Percentiles rank a stretch among this genome's conserved stretches.
Evolutionary conservation across 208 protist genomes (phyloP).

Genomic region (Trypanosomatidae sp.): DNA sequence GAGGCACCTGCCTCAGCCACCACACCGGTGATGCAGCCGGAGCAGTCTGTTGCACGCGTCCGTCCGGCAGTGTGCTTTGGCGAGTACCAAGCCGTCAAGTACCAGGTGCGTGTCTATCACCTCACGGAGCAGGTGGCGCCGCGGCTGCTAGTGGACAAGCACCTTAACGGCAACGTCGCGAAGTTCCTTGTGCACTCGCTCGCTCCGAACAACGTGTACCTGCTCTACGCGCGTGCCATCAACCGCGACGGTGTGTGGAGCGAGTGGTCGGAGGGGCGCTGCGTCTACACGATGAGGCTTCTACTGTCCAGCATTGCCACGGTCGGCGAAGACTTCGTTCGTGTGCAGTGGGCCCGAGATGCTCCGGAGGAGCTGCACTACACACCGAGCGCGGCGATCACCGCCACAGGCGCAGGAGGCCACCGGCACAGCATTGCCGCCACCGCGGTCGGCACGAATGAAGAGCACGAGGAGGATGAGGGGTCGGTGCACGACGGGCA

Average conservation of each 20-base stretch:
- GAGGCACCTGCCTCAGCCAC: not conserved
- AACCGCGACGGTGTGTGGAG: slow-evolving; percentile 81
- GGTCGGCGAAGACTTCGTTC: slow-evolving; percentile 88
- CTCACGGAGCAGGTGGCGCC: slow-evolving; percentile 24
- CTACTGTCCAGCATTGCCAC: slow-evolving; percentile 52
- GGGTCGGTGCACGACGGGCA: not conserved
- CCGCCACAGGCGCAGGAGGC: not conserved
- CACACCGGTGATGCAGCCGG: not conserved
- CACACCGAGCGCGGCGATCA: slow-evolving; percentile 6
- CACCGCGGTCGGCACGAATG: not conserved
- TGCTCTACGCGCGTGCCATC: slow-evolving; percentile 54
- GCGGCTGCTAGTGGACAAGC: slow-evolving; percentile 55
- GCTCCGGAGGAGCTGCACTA: slow-evolving; percentile 64
- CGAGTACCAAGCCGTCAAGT: slow-evolving; percentile 28
- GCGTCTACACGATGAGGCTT: slow-evolving; percentile 88
- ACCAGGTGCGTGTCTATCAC: slow-evolving; percentile 41
- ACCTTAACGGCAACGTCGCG: slow-evolving; percentile 45
- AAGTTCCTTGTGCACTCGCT: slow-evolving; percentile 50
- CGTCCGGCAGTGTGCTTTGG: slow-evolving; percentile 13
- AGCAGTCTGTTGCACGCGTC: not conserved
- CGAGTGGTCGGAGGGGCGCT: slow-evolving; percentile 80
- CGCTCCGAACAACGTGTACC: slow-evolving; percentile 69
- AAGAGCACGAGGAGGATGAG: slow-evolving; percentile 1
- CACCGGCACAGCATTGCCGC: not conserved
- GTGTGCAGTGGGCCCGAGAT: slow-evolving; percentile 66